Evolutionary conservation across 305 asterid species (phyloP), one percentile per base, ranked within the genome.

Genomic region (Fraxinus latifolia): DNA sequence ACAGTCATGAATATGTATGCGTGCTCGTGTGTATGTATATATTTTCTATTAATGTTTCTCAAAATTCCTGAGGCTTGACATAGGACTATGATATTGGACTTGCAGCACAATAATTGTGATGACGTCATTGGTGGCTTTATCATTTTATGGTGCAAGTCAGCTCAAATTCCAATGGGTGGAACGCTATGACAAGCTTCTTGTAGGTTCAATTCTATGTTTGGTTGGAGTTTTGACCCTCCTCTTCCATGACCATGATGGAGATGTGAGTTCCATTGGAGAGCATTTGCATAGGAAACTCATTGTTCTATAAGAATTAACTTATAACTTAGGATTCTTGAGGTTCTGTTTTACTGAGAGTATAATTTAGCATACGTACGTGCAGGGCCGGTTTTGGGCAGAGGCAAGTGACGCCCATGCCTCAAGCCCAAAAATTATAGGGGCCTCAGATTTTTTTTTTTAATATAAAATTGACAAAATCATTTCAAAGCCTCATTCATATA

Each of bases 61-160:
- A 17, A 60, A 77, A 55, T 12, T 2, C 19, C 21, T 7, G 33
- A 81, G 19, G 27, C 23, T 76, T 82, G 33, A 84, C 79, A 76
- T 14, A 39, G 50, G 47, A 8, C 71, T 77, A 32, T 34, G 53
- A 1, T 77, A 17, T 82, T 79, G 29, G 0, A n/a, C 84, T 58
- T 87, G 91, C 97, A 94, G 97, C 91, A 95, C 98, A 34, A 90
- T 94, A 79, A 90, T 94, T 42, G 98, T 94, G 36, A 95, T 95
- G 99, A 95, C 94, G 5, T 95, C 99, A 0, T 87, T 95, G 62
- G 99, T 95, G 87, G 99, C 99, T 2, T 94, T 95, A 79, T 95
- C 98, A n/a, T 94, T 91, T 89, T 95, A 95, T 33, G 99, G 99
- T 80, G 98, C 99, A 71, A 95, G 97, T 85, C 97, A 93, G 90